These are phyloP conservation scores for Begonia masoniana DNA, from an alignment of 306 rosid genomes.

Conservation along the genomic window DNA sequence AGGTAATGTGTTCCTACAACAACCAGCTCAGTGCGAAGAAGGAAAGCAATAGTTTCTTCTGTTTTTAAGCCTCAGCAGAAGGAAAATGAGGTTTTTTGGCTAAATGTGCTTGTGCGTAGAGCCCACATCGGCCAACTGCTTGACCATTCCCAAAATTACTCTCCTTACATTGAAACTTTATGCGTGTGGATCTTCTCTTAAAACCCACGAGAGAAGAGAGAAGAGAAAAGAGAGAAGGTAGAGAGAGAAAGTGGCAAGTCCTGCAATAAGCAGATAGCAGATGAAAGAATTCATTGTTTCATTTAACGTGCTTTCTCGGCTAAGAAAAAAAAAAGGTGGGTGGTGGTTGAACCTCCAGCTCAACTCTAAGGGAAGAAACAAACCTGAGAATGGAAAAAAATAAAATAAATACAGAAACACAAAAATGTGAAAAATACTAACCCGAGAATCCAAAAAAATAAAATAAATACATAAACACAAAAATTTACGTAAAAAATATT, in stretches of 20 bases:
- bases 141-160: slow-evolving; percentile 21
- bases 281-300: slow-evolving; percentile 45
- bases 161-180: slow-evolving; percentile 21
- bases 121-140: not conserved
- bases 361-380: slow-evolving; percentile 6
- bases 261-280: slow-evolving; percentile 18
- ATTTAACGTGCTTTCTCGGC: slow-evolving; percentile 66
- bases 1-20: no score
- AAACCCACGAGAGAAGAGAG: slow-evolving; percentile 8
- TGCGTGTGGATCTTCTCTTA: slow-evolving; percentile 5
- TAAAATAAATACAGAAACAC: no score
- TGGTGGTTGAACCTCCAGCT: slow-evolving; percentile 79
- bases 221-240: slow-evolving; percentile 9
- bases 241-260: slow-evolving; percentile 8
- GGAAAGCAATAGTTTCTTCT: no score
- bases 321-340: slow-evolving; percentile 50
- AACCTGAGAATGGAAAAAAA: not conserved
- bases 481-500: no score
- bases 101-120: not conserved
- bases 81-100: not conserved
- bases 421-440: no score
- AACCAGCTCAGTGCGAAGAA: no score
- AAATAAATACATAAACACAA: no score
- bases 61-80: not conserved
- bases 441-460: no score